Evolutionary conservation across 2,329 filamentous ascomycete species (phyloP).

Genomic region (Phaeoacremonium minimum): DNA sequence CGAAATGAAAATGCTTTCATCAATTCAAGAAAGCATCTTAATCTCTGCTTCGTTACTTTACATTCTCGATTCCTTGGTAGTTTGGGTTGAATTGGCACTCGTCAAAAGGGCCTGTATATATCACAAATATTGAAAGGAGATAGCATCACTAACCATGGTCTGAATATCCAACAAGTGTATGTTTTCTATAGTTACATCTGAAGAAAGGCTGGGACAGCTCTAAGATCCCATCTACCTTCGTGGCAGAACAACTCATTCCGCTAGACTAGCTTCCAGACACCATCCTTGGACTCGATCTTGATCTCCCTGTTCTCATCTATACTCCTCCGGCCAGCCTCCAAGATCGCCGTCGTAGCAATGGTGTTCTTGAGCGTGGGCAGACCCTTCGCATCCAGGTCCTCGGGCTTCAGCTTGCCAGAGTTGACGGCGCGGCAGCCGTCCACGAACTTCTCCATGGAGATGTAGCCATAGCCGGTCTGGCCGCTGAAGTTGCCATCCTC

Average conservation of each 20-base stretch:
- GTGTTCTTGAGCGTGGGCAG: slow-evolving; percentile 86
- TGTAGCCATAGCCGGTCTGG: slow-evolving; percentile 88
- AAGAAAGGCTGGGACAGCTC: too few relatives aligned
- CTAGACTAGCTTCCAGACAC: slow-evolving; percentile 62
- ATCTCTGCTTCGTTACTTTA: too few relatives aligned
- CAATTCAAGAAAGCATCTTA: too few relatives aligned
- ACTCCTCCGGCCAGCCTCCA: slow-evolving; percentile 80
- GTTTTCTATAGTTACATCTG: too few relatives aligned
- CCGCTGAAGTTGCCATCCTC: slow-evolving; percentile 93
- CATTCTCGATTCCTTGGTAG: not conserved
- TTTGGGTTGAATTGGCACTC: not conserved
- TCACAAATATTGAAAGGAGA: not conserved
- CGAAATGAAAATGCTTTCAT: too few relatives aligned
- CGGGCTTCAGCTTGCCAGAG: slow-evolving; percentile 65
- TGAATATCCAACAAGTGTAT: slow-evolving; percentile 1
- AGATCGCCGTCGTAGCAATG: slow-evolving; percentile 84
- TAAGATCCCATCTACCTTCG: too few relatives aligned
- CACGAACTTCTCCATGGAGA: slow-evolving; percentile 94
- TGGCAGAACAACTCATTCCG: too few relatives aligned
- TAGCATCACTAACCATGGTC: too few relatives aligned
- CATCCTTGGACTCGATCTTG: slow-evolving; percentile 64
- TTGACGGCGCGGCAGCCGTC: slow-evolving; percentile 80
- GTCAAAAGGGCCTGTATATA: not conserved
- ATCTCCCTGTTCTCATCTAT: slow-evolving; percentile 79
- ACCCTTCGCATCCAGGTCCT: slow-evolving; percentile 73